phyloP scores from a whole-genome alignment of 2,329 filamentous ascomycete genomes.

The Monosporascus sp. region DNA sequence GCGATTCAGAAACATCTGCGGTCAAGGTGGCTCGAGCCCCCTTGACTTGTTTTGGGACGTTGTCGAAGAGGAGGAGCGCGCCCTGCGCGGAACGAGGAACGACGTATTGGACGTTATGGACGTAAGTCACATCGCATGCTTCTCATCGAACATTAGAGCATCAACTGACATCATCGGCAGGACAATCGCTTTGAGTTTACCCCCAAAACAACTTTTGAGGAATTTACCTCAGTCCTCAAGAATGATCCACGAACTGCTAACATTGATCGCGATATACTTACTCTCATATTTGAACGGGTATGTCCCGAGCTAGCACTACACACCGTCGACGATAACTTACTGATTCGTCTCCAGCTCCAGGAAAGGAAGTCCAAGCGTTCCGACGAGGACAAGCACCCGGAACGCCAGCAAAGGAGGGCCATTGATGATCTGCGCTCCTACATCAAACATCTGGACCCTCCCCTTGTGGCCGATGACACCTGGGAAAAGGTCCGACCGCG shows the following conservation, averaged over 20 bases:
- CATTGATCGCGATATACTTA: constrained; percentile 74
- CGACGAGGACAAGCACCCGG: constrained; percentile 71
- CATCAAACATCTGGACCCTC: constrained; percentile 87
- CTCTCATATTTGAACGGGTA: constrained; percentile 78
- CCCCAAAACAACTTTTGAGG: constrained; percentile 78
- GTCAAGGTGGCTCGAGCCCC: constrained; percentile 77
- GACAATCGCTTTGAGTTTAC: constrained; percentile 90
- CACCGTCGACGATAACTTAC: constrained; percentile 20
- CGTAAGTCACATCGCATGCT: constrained; percentile 45
- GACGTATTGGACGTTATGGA: constrained; percentile 84
- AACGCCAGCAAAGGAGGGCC: constrained; percentile 79
- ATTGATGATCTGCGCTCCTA: constrained; percentile 78
- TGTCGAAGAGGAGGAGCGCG: constrained; percentile 86
- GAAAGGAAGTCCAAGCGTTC: constrained; percentile 78
- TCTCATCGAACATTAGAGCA: background rate
- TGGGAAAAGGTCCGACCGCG: constrained; percentile 84
- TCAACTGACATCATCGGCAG: constrained; percentile 43
- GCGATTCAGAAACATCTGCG: constrained; percentile 77
- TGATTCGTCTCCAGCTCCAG: constrained; percentile 55
- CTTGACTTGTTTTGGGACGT: constrained; percentile 95
- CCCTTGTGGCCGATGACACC: constrained; percentile 69
- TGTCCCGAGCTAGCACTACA: constrained; percentile 21
- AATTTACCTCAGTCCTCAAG: constrained; percentile 77
- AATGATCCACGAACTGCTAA: constrained; percentile 83
- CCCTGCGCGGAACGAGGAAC: constrained; percentile 74